Evolutionary conservation across 805 yeast species (phyloP), one percentile per base, ranked within the genome.

Genomic region (Grigorovia yakushimaensis): DNA sequence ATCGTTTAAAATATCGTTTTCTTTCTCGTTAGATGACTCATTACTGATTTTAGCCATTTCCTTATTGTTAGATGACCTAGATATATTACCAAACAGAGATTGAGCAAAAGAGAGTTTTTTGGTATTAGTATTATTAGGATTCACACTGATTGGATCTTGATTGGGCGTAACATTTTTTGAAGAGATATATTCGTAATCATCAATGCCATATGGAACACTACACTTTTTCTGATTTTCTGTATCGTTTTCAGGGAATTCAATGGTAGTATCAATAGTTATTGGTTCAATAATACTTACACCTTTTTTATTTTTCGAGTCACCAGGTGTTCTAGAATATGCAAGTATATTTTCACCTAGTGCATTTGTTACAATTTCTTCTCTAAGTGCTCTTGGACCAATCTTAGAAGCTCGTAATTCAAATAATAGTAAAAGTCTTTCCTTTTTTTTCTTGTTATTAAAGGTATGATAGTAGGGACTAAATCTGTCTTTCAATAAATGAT

Each of bases 321-420:
- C 47, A 9, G 46, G 39, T 5, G 49, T 37, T 5, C 49, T 36
- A 53, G 82, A 77, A 50, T 77, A 72, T 5, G 79, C 77, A 39
- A 84, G 59, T 35, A 84, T 60, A 54, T 84, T 84, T 51, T 82
- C 84, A 54, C 78, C 73, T 0, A 73, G 69, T 54, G 84, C 76
- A 43, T 70, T 68, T 18, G 70, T 72, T 1, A 62, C 60, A 37
- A 82, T 68, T 5, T 78, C 73, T 55, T 84, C 89, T 47, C 82
- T 81, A 62, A 82, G 68, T 47, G 83, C 54, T 64, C 81, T 60
- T 17, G 63, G 43, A 21, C 72, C 64, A 53, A 68, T 67, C 24
- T 69, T 70, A 59, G 73, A 79, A 0, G 89, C 76, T 53, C 80
- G 76, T 35, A 84, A 69, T 59, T 84, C 91, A 51, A 82, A 71